Evolutionary conservation across 805 yeast genomes (phyloP).

Genomic region (Kuraishia molischiana): DNA sequence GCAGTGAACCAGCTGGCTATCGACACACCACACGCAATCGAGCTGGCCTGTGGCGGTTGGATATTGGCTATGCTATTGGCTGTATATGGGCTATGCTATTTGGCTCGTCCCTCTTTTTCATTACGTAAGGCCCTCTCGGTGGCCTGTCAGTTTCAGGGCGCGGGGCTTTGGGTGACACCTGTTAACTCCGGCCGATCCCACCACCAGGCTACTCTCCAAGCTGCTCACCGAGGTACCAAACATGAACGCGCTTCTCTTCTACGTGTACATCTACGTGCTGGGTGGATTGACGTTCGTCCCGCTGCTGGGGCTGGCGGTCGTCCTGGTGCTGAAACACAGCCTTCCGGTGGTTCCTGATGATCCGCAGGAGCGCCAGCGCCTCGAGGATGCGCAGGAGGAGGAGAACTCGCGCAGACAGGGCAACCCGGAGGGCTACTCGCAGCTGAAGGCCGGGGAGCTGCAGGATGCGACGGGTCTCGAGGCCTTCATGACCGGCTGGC

Average conservation of each 20-base stretch:
- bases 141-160: no score
- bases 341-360: slow-evolving; percentile 20
- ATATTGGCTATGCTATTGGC: no score
- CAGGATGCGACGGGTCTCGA: slow-evolving; percentile 63
- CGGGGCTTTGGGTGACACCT: no score
- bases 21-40: background rate
- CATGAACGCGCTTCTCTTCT: slow-evolving; percentile 7
- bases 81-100: no score
- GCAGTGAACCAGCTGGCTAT: background rate
- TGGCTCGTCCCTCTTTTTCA: no score
- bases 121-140: no score
- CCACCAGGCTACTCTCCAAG: no score
- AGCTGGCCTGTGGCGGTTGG: background rate
- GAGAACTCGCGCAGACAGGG: slow-evolving; percentile 12
- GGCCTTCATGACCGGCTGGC: slow-evolving; percentile 65
- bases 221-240: no score
- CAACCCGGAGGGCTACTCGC: slow-evolving; percentile 16
- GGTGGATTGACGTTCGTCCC: slow-evolving; percentile 86
- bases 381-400: slow-evolving; percentile 20
- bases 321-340: slow-evolving; percentile 26
- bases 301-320: slow-evolving; percentile 26
- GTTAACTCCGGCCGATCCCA: no score
- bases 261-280: slow-evolving; percentile 37
- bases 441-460: slow-evolving; percentile 50
- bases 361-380: slow-evolving; percentile 11